Base-by-base conservation (phyloP, 139 green algal species). In the Yamagishiella unicocca region DNA sequence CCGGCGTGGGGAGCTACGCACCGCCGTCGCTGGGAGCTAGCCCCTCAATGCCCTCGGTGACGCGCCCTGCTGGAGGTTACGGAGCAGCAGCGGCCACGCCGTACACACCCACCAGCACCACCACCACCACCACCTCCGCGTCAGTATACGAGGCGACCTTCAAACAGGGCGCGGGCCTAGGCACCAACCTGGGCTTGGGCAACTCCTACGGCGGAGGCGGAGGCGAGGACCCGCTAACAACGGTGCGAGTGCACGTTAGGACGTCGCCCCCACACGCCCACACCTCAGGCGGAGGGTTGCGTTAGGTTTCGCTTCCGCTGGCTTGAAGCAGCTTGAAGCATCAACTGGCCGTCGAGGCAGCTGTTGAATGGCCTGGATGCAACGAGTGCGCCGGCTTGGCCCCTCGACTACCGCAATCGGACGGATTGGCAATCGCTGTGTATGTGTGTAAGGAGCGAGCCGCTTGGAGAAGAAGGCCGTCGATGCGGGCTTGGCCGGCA, bases 221-320 rank as follows among this genome's bases (percentile, higher is more conserved):
- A 33, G 67, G 67, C 37, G 75, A 82, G 31, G 75, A 82, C 24
- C 50, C 50, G 12, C 12, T 68, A 14, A 38, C 75, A 25, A 61
- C 46, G 4, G 33, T 83, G 8, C 76, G 76, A n/a, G 76, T 82
- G 24, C 74, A 82, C 25, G 74, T 83, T 22, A 53, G 76, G 53
- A 55, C 76, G 5, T 83, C 76, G 17, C 76, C 76, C 2, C 37
- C 76, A 9, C 70, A 78, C 10, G 1, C 64, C n/a, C n/a, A n/a
- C n/a, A n/a, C n/a, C n/a, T n/a, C n/a, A n/a, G n/a, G n/a, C n/a
- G n/a, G n/a, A n/a, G n/a, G n/a, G n/a, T n/a, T n/a, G n/a, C n/a
- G n/a, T n/a, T n/a, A n/a, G n/a, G n/a, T n/a, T n/a, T n/a, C n/a
- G n/a, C n/a, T n/a, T n/a, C n/a, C n/a, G n/a, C n/a, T n/a, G n/a